Conservation (phyloP, 2,329 filamentous ascomycete species). For the Xylaria sp. region DNA sequence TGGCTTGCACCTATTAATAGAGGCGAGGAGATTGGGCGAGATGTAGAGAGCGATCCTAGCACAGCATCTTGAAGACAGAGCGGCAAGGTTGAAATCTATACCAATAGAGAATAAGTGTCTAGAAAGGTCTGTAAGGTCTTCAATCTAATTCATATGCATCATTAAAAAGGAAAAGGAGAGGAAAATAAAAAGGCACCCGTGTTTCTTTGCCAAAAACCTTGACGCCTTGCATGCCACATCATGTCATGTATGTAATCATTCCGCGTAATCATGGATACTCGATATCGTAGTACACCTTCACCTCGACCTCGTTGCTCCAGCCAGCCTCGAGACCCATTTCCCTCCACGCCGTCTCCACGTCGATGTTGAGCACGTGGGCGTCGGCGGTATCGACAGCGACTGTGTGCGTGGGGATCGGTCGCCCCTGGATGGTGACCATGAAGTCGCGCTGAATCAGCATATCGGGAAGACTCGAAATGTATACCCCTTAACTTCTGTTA, state of each 20-base stretch:
- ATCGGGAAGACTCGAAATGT: constrained; percentile 69
- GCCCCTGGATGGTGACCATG: constrained; percentile 74
- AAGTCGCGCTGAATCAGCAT: constrained; percentile 67
- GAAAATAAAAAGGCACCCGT: too few species aligned
- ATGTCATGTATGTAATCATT: neutral
- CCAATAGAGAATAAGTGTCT: neutral
- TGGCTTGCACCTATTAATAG: constrained; percentile 43
- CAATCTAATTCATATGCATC: neutral
- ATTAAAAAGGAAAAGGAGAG: neutral
- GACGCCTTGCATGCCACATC: neutral
- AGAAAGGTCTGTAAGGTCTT: neutral
- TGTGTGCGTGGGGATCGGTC: constrained; percentile 67
- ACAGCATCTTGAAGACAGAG: neutral
- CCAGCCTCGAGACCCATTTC: constrained; percentile 69
- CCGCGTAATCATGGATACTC: constrained; percentile 33
- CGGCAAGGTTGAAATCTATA: neutral
- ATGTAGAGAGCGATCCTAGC: constrained; percentile 2
- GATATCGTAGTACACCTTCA: constrained; percentile 62
- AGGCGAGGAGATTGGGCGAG: constrained; percentile 43
- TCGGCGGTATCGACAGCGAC: constrained; percentile 61
- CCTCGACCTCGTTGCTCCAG: constrained; percentile 79
- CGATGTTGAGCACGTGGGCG: constrained; percentile 70
- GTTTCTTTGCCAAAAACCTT: neutral
- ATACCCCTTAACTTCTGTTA: constrained; percentile 61
- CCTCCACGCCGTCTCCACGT: constrained; percentile 77